phyloP scores from a whole-genome alignment of 306 rosid genomes.

The Cucumis sativus region Cucumber_9930_V3 NC_026655.2:2612501-2613000 shows the following conservation, averaged over 20 bases:
- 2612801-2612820: background rate
- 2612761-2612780: background rate
- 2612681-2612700: constrained; percentile 41
- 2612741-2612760: constrained; percentile 54
- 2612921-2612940: background rate
- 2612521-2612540: background rate
- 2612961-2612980: background rate
- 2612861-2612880: background rate
- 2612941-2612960: background rate
- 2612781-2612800: background rate
- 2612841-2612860: background rate
- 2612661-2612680: constrained; percentile 71
- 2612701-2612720: constrained; percentile 32
- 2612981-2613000: too few relatives aligned
- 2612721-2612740: constrained; percentile 71
- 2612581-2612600: constrained; percentile 59
- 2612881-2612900: too few relatives aligned
- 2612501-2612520: background rate
- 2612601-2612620: constrained; percentile 63
- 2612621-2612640: constrained; percentile 67
- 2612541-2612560: background rate
- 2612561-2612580: background rate
- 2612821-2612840: background rate
- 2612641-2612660: constrained; percentile 46
- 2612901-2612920: background rate